Evolutionary conservation across 352 stramenopile genomes (phyloP).

Genomic region (Phytophthora kernoviae): DNA sequence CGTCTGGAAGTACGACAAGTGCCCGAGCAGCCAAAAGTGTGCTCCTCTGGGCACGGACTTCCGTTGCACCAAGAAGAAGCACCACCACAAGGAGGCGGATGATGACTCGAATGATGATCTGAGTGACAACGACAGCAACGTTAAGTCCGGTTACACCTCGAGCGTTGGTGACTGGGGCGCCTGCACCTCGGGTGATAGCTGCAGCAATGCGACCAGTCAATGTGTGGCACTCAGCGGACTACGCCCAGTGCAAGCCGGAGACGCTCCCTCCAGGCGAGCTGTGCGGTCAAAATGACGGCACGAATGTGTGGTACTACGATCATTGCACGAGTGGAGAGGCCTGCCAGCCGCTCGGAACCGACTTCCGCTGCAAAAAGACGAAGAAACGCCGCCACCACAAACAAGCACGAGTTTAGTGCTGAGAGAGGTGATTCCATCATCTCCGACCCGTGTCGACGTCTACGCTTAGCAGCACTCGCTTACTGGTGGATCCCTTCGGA

Average conservation of each 20-base stretch:
- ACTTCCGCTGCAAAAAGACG: conserved; percentile 21
- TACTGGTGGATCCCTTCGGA: too few species aligned
- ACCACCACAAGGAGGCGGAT: background rate
- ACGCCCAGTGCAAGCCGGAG: conserved; percentile 37
- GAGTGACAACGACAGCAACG: background rate
- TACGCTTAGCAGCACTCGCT: too few species aligned
- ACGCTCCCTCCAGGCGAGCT: conserved; percentile 24
- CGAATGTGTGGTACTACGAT: conserved; percentile 37
- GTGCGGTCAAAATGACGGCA: conserved; percentile 41
- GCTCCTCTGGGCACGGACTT: conserved; percentile 20
- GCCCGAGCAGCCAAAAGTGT: conserved; percentile 24
- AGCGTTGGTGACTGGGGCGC: conserved; percentile 21
- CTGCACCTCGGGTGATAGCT: conserved; percentile 23
- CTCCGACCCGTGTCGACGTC: too few species aligned
- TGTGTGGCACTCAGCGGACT: conserved; percentile 40
- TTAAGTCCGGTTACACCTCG: background rate
- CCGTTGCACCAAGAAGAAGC: conserved; percentile 21
- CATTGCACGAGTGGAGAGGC: conserved; percentile 14
- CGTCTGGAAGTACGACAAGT: conserved; percentile 27
- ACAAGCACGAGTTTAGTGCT: too few species aligned
- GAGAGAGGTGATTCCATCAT: too few species aligned
- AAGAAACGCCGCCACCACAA: too few species aligned
- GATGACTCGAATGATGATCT: background rate
- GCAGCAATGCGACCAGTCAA: conserved; percentile 5
- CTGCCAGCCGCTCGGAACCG: conserved; percentile 5